Base-by-base conservation (phyloP, 331 rosid species). In the Malus hybrid region DNA sequence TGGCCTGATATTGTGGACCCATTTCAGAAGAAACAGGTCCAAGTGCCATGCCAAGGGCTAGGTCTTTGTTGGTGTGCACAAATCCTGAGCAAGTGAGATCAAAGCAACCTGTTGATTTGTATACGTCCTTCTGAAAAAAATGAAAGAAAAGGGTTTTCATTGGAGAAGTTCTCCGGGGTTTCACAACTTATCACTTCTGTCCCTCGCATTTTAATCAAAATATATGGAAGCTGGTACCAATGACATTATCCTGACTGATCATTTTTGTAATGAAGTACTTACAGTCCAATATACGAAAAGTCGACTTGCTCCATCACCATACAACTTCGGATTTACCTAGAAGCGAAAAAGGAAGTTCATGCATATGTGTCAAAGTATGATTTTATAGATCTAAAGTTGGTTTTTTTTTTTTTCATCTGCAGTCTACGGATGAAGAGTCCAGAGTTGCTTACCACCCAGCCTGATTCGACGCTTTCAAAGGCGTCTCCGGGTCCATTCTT, bases 391-490 rank as follows among this genome's bases (percentile, higher is more conserved):
- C 42, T 36, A 36, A 7, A 36, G 42, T 36, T 3, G 1, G 0
- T 36, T 36, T 9, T 39, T 39, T 33, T 33, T 33, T 36, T 36
- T 36, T 28, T 28, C 44, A 39, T 39, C 44, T 39, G 12, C 44
- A 9, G 44, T 39, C 44, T 39, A 10, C 32, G 4, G 2, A 61
- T 44, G 32, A 57, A 34, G 24, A 3, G 4, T 64, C 76, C n/a
- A 30, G 0, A 13, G 53, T 9, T 15, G 69, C 80, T 26, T 12
- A 87, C 96, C 85, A 70, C 61, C 96, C 91, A 88, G 48, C 92
- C 96, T 14, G 91, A 74, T 82, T 90, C 97, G 0, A 88, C 72
- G 13, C 88, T 90, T 24, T 90, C 96, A 78, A 89, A 84, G 64
- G 18, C 13, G 2, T 55, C 58, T 5, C 78, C 71, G 33, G 78